A percentile compares a stretch with the other conserved stretches of the same genome.
phyloP scores from a whole-genome alignment of 805 yeast genomes.

The Saccharomycopsis sp. region DNA sequence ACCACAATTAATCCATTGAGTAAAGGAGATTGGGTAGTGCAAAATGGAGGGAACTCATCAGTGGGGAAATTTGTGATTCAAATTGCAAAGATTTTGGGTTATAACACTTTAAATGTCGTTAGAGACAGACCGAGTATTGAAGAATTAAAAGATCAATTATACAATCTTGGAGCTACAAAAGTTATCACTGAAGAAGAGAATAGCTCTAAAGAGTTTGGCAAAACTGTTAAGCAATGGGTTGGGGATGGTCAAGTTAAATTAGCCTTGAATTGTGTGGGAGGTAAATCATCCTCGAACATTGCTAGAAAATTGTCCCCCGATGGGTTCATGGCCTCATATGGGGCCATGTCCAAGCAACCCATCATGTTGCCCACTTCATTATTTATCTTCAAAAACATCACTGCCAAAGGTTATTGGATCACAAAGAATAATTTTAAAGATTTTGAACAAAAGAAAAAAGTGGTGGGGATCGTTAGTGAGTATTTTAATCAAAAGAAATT shows the following conservation, averaged over 20 bases:
- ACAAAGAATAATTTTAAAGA: constrained; percentile 51
- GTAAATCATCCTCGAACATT: constrained; percentile 68
- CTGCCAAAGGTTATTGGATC: constrained; percentile 89
- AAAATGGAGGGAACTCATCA: constrained; percentile 93
- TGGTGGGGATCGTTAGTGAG: constrained; percentile 44
- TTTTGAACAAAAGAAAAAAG: constrained; percentile 48
- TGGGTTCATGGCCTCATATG: constrained; percentile 82
- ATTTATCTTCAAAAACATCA: constrained; percentile 81
- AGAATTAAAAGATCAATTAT: constrained; percentile 38
- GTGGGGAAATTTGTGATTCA: constrained; percentile 91
- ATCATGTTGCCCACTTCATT: constrained; percentile 82
- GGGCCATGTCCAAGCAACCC: constrained; percentile 97
- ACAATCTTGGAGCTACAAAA: constrained; percentile 66
- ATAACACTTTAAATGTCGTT: constrained; percentile 78
- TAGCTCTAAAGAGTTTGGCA: constrained; percentile 53
- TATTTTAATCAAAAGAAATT: constrained; percentile 51
- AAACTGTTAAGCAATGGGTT: constrained; percentile 30
- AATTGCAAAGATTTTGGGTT: constrained; percentile 66
- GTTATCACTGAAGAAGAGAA: constrained; percentile 88
- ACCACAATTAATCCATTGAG: constrained; percentile 33
- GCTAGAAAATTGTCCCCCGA: constrained; percentile 71
- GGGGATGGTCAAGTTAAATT: constrained; percentile 42
- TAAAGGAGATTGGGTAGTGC: constrained; percentile 71
- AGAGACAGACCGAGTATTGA: constrained; percentile 77
- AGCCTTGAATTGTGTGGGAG: constrained; percentile 92